Percentiles rank a stretch among this genome's conserved stretches.
Conservation (phyloP, 768 basidiomycete genomes). For the Suillus decipiens region DNA sequence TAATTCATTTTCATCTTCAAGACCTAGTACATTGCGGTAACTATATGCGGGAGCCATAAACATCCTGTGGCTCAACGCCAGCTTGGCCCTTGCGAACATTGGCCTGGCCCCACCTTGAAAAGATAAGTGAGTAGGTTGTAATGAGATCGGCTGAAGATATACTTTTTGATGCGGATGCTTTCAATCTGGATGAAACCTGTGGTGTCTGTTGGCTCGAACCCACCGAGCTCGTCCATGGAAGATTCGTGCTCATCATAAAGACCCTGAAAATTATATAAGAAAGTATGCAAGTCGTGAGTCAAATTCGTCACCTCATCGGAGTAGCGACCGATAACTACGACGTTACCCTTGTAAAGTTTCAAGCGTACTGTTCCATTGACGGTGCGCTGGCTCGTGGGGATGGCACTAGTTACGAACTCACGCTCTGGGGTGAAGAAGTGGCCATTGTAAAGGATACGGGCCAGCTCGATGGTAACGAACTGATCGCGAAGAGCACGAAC, state of each 20-base stretch:
- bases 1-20: background rate
- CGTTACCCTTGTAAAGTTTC: conserved; percentile 96
- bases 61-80: conserved; percentile 66
- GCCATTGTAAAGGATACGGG: conserved; percentile 94
- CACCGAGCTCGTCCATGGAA: conserved; percentile 98
- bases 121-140: conserved; percentile 6
- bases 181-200: conserved; percentile 88
- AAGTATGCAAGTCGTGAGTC: background rate
- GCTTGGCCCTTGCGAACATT: conserved; percentile 84
- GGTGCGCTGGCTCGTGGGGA: conserved; percentile 93
- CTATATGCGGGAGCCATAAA: conserved; percentile 4
- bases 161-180: conserved; percentile 98
- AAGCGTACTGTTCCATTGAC: conserved; percentile 93
- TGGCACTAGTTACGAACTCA: conserved; percentile 88
- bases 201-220: conserved; percentile 95
- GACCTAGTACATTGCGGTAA: background rate
- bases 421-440: conserved; percentile 99
- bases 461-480: conserved; percentile 89
- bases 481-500: conserved; percentile 93
- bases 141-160: conserved; percentile 27
- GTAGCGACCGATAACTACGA: conserved; percentile 87
- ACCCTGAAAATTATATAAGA: conserved; percentile 48
- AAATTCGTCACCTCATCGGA: conserved; percentile 70
- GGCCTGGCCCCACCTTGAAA: conserved; percentile 74
- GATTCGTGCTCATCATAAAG: conserved; percentile 95